Conservation (phyloP, 2,329 filamentous ascomycete species). For the Helotiales sp. region DNA sequence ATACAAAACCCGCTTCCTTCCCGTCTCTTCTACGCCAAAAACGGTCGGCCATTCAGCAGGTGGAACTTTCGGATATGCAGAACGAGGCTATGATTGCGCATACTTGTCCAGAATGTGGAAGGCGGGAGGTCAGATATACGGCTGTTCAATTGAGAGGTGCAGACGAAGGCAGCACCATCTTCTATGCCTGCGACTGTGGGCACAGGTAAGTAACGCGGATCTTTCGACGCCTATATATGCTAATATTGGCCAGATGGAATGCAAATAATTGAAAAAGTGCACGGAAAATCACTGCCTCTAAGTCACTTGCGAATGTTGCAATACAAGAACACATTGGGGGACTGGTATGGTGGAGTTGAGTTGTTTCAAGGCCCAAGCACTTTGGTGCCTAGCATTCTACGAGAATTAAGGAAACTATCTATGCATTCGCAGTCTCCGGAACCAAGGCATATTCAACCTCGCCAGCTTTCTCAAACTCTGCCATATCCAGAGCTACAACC, state of each 20-base stretch:
- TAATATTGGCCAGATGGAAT: slow-evolving; percentile 41
- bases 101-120: slow-evolving; percentile 80
- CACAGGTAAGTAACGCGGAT: slow-evolving; percentile 65
- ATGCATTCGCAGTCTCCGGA: slow-evolving; percentile 58
- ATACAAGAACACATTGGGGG: slow-evolving; percentile 1
- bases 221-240: background rate
- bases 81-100: slow-evolving; percentile 72
- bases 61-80: slow-evolving; percentile 77
- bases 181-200: slow-evolving; percentile 87
- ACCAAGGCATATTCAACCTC: slow-evolving; percentile 92
- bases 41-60: slow-evolving; percentile 80
- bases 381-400: slow-evolving; percentile 40
- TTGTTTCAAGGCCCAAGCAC: slow-evolving; percentile 42
- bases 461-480: slow-evolving; percentile 89
- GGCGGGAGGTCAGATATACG: slow-evolving; percentile 82
- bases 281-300: background rate
- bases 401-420: slow-evolving; percentile 18
- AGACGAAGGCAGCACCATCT: slow-evolving; percentile 92
- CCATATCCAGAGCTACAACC: slow-evolving; percentile 96
- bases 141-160: slow-evolving; percentile 87
- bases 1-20: slow-evolving; percentile 88
- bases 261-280: slow-evolving; percentile 44
- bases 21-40: slow-evolving; percentile 89
- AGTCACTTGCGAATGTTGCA: slow-evolving; percentile 6
- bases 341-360: slow-evolving; percentile 13